Base-by-base conservation (phyloP, 164 flowering plant species). In the Pachysandra terminalis region DNA sequence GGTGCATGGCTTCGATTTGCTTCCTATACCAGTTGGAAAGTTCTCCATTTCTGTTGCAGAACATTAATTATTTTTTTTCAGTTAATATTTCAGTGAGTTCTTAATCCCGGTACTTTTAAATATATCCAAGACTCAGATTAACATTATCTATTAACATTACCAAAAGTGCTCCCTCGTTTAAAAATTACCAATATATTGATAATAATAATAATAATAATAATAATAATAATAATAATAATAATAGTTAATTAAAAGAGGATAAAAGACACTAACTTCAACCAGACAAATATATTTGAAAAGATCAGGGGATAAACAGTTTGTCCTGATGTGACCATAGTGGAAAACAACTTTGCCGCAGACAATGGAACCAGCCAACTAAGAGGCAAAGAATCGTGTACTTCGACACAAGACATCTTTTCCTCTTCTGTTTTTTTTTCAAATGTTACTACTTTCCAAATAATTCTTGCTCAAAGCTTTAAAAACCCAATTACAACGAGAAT, bases 1-100 rank as follows among this genome's bases (percentile, higher is more conserved):
- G 69, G 85, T 85, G 85, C 89, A 85, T 79, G 89, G 89, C 89
- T 85, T 59, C 41, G 80, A 75, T 77, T 81, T 77, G 82, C 77
- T 81, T 82, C 80, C 84, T 82, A 79, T 65, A 77, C 83, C 81
- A 78, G 81, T 41, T 73, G 77, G 23, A 70, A 73, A 60, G 26
- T 73, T 61, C 60, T 80, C 83, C 78, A 56, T 71, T 77, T 82
- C 85, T 82, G 85, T 82, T 74, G 59, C 78, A 80, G 56, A 70
- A 75, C 70, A 77, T 81, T 79, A 78, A 82, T 73, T 82, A 66
- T 63, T n/a, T 64, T 56, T 41, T 41, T 66, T 79, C 80, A 76
- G 77, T 75, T 75, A 61, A 56, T 24, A 41, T 75, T 64, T 61
- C n/a, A 56, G 62, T 57, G 56, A 65, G 37, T 67, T 70, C 24